Evolutionary conservation across 306 rosid genomes (phyloP).

Genomic region (Begonia peltatifolia): DNA sequence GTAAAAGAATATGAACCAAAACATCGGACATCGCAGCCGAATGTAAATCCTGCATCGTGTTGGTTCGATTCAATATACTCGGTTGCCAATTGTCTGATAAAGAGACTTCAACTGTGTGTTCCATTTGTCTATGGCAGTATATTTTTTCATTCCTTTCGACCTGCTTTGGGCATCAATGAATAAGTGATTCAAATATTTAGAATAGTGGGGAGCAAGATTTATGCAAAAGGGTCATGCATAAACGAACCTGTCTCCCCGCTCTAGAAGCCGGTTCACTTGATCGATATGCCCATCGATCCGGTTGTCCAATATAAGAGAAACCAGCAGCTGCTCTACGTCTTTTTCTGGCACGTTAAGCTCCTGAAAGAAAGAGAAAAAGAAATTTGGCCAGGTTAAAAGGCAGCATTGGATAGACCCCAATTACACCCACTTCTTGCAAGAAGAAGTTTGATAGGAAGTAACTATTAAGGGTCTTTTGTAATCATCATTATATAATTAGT

Average conservation of each 20-base stretch:
- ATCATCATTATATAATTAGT: too few relatives aligned
- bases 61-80: constrained; percentile 32
- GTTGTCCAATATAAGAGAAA: constrained; percentile 71
- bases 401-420: neutral
- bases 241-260: constrained; percentile 71
- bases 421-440: too few relatives aligned
- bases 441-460: too few relatives aligned
- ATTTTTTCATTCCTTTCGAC: constrained; percentile 94
- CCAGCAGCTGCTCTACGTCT: constrained; percentile 41
- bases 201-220: too few relatives aligned
- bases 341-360: constrained; percentile 42
- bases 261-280: constrained; percentile 90
- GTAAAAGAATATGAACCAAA: too few relatives aligned
- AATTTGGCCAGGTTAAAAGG: neutral
- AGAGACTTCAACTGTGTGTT: constrained; percentile 81
- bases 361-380: constrained; percentile 7
- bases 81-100: constrained; percentile 58
- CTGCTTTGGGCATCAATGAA: constrained; percentile 17
- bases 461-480: too few relatives aligned
- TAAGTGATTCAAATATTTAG: too few relatives aligned
- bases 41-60: neutral
- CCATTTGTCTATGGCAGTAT: constrained; percentile 88
- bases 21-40: too few relatives aligned
- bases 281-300: constrained; percentile 93
- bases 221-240: too few relatives aligned